Base-by-base conservation (phyloP, 805 yeast genomes). In the Candida insectorum region DNA sequence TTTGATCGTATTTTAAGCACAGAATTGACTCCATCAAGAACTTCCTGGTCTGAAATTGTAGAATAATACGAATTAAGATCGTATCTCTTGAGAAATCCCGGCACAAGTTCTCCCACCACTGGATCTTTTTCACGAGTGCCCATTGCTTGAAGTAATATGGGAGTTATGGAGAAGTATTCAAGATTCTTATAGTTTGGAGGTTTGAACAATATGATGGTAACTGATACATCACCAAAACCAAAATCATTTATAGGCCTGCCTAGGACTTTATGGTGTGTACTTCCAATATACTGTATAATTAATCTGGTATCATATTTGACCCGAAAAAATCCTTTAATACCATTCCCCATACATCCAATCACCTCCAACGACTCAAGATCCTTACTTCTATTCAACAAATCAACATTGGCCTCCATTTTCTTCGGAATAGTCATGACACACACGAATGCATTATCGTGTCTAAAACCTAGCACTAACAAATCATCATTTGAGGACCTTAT, bases 91-190 rank as follows among this genome's bases (percentile, higher is more conserved):
- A 21, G 14, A n/a, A 28, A 35, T 2, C 5, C 3, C 12, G n/a
- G 21, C 10, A 8, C n/a, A 11, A 34, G 20, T 19, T 25, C 8
- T 11, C 16, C 23, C 4, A 10, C 15, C 8, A 17, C 20, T 4
- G 28, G 14, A 24, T 35, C 31, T 9, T n/a, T 18, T 16, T 29
- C 33, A 19, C 18, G 27, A 4, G 41, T 39, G 2, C 54, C 58
- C 44, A 69, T 67, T 3, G 73, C 68, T 42, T 80, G 81, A 7
- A 88, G 67, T 3, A 77, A 60, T 3, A 87, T 83, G 0, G 96
- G 94, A n/a, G 69, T 62, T 3, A 80, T 52, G 0, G 96, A 80
- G 43, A 77, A 82, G 52, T 84, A 86, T 44, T 88, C 95, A 67
- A 89, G 69, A 38, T 75, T 71, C 18, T 67, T 68, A 13, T 82